Base-by-base conservation (phyloP, 257 asterid genomes). In the Rhazya stricta region DNA sequence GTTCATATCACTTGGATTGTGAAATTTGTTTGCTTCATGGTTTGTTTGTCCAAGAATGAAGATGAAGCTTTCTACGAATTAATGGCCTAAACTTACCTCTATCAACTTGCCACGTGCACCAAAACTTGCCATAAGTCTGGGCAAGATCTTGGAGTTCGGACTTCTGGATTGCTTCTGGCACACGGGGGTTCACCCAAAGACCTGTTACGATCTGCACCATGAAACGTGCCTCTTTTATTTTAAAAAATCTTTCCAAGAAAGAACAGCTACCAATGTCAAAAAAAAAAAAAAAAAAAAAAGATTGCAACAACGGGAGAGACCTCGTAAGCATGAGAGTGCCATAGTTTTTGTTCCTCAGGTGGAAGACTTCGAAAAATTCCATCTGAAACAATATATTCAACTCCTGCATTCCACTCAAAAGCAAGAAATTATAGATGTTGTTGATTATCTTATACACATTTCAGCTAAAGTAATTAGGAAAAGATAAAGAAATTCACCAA, bases 91-190 rank as follows among this genome's bases (percentile, higher is more conserved):
- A 36, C 51, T 66, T 74, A 87, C 97, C 98, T 76, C 98, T 76
- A 54, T 93, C 98, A 39, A 86, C 83, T 78, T 93, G 98, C 97
- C 98, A 93, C 6, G 98, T 91, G 86, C 98, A 93, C 97, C 97
- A 93, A 73, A 90, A 91, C 73, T 93, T 93, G 77, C 98, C 98
- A 60, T 89, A 91, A 29, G 86, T 87, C 30, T 75, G 80, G 58
- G 92, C 92, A 3, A 91, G 77, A 53, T 90, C 85, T 75, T 75
- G 51, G 18, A 87, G 88, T 39, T 93, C 96, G 34, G 84, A 77
- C 78, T 66, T 91, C 81, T 80, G 83, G 16, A 91, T 65, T 86
- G 85, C 82, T 81, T 93, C 98, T 0, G 98, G 97, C 15, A 91
- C 89, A 1, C 84, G 57, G 16, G 98, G 97, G 79, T 82, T 82